These are phyloP conservation scores for Xanthoconium stramineum DNA, from an alignment of 768 basidiomycete species.

Conservation along the genomic window DNA sequence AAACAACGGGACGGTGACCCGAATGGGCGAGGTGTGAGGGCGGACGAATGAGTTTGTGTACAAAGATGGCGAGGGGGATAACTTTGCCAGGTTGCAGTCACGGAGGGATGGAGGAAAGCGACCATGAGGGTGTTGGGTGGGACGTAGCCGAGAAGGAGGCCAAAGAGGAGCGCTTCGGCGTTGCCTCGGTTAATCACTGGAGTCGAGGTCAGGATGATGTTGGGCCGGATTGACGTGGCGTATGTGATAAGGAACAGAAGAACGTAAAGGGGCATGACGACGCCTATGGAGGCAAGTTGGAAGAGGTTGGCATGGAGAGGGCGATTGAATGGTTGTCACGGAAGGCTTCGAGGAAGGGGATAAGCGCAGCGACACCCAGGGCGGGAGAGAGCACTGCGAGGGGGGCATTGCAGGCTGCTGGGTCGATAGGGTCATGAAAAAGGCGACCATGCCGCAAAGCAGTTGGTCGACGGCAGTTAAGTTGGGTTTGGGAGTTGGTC, in stretches of 20 bases:
- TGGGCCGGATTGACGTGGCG: slow-evolving; percentile 14
- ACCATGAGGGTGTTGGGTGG: slow-evolving; percentile 50
- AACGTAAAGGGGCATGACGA: slow-evolving; percentile 47
- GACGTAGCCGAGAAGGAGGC: slow-evolving; percentile 40
- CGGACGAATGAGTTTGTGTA: slow-evolving; percentile 32
- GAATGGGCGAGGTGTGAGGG: slow-evolving; percentile 15
- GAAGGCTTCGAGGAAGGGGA: slow-evolving; percentile 45
- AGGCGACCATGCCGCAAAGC: slow-evolving; percentile 33
- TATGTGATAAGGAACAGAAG: slow-evolving; percentile 43
- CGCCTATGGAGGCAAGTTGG: slow-evolving; percentile 44
- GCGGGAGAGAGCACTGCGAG: slow-evolving; percentile 12
- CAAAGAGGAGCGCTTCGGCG: slow-evolving; percentile 53
- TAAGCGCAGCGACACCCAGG: slow-evolving; percentile 24
- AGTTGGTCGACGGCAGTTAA: slow-evolving; percentile 2
- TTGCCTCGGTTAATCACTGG: slow-evolving; percentile 40
- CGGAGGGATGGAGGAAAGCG: slow-evolving; percentile 35
- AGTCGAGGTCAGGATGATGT: not conserved
- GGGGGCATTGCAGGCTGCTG: slow-evolving; percentile 12
- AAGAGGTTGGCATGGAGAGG: slow-evolving; percentile 42
- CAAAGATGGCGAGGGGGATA: slow-evolving; percentile 38
- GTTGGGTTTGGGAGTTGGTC: slow-evolving; percentile 35
- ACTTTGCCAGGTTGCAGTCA: slow-evolving; percentile 54
- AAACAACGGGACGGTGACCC: slow-evolving; percentile 29
- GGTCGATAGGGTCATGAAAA: slow-evolving; percentile 37
- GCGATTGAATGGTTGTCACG: slow-evolving; percentile 34